Percentiles rank a stretch among this genome's conserved stretches.
Evolutionary conservation across 2,329 filamentous ascomycete species (phyloP).

Genomic region (Cadophora sp.): DNA sequence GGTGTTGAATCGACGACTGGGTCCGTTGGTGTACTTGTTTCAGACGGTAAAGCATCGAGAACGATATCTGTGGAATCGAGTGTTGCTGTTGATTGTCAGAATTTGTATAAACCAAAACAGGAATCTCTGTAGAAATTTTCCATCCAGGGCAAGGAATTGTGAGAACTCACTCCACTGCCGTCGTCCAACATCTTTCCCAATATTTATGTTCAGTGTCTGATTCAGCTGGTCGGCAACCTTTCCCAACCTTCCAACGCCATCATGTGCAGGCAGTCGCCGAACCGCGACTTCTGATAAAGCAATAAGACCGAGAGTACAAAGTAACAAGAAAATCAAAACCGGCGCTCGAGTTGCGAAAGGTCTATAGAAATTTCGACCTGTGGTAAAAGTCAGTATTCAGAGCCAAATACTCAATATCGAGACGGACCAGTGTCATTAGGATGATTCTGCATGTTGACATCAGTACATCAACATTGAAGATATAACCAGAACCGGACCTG

Average conservation of each 20-base stretch:
- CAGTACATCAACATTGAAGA: background rate
- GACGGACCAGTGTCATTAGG: background rate
- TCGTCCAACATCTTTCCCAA: constrained; percentile 3
- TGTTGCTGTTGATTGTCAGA: background rate
- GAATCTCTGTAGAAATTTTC: background rate
- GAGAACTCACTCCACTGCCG: constrained; percentile 17
- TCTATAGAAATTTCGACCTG: constrained; percentile 22
- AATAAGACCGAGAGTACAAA: constrained; percentile 37
- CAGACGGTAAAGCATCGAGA: background rate
- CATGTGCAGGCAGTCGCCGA: constrained; percentile 42
- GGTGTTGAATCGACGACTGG: background rate
- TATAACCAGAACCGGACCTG: background rate
- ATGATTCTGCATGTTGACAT: constrained; percentile 7
- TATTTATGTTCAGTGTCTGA: constrained; percentile 18
- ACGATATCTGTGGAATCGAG: background rate
- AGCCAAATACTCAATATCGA: background rate
- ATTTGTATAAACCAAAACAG: background rate
- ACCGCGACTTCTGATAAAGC: constrained; percentile 41
- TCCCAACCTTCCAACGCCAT: constrained; percentile 23
- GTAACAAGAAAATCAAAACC: constrained; percentile 24
- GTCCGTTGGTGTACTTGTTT: background rate
- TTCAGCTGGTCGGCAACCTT: constrained; percentile 21
- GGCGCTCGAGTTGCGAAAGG: constrained; percentile 29
- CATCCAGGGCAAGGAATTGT: background rate
- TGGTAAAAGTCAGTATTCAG: background rate